Base-by-base conservation (phyloP, 148 eudicot genomes). In the Rhododendron ovatum region DNA sequence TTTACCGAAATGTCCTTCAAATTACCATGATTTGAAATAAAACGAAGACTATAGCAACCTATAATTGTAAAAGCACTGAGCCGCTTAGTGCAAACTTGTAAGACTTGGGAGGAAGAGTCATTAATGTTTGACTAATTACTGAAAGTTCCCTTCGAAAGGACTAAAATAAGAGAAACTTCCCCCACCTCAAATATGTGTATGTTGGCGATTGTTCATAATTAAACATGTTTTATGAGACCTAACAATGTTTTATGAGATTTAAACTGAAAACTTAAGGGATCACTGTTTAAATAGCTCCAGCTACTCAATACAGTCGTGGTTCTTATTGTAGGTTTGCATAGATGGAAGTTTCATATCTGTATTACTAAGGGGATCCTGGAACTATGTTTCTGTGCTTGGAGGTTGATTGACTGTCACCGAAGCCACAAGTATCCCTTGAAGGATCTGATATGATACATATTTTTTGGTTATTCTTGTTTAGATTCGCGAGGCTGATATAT, bases 401-500 rank as follows among this genome's bases (percentile, higher is more conserved):
- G 80, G 65, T 26, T 9, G 18, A 28, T n/a, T 61, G 30, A 51
- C 82, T 50, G 51, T 71, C 53, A 74, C 10, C 2, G 14, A 74
- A n/a, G 86, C 65, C 63, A 76, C 57, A 55, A 37, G n/a, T 53
- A 41, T 28, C 24, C 26, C 22, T 55, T 48, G 51, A 59, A 48
- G 30, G 45, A 57, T 57, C 35, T 17, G 17, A 82, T 33, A 13
- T 57, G 43, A 50, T 48, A 22, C 48, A 55, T 55, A 3, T 5
- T 41, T 48, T 47, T 43, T n/a, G 41, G 24, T 47, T 37, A 22
- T 84, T 37, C 83, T 85, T 86, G 78, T 82, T 86, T 80, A 95
- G 98, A 92, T 95, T 67, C 99, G 99, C 85, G 99, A 97, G 90
- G 99, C 98, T 86, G 99, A 97, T 87, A 95, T 97, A 89, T 97